Conservation (phyloP, 2,329 filamentous ascomycete species). For the Dactylellina leptospora region DNA sequence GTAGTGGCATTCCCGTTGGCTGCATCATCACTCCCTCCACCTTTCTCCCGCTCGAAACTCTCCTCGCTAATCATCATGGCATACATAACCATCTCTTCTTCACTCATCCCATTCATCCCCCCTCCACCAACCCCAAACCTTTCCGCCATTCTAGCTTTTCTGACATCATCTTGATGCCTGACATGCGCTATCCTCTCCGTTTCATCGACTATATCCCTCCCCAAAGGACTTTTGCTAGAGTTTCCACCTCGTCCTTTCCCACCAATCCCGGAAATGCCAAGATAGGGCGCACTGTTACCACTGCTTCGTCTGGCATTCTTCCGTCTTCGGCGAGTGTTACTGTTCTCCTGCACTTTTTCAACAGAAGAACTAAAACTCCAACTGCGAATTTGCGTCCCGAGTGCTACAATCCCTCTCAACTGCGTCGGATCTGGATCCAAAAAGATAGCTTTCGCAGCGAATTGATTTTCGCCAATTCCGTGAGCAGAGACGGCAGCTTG, state of each 20-base stretch:
- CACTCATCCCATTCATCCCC: conserved; percentile 66
- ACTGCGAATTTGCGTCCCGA: conserved; percentile 86
- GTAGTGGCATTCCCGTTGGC: conserved; percentile 21
- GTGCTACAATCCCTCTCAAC: conserved; percentile 83
- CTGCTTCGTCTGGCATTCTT: conserved; percentile 61
- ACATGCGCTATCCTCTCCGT: conserved; percentile 71
- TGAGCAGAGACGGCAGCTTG: conserved; percentile 67
- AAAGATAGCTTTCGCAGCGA: conserved; percentile 81
- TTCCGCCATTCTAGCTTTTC: conserved; percentile 75
- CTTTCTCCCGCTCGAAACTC: conserved; percentile 66
- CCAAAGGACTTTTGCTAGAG: conserved; percentile 73
- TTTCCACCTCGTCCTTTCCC: conserved; percentile 66
- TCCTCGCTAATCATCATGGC: conserved; percentile 74
- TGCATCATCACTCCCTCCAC: conserved; percentile 62
- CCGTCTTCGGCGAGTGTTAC: conserved; percentile 63
- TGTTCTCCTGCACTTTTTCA: conserved; percentile 74
- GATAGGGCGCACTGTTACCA: conserved; percentile 56
- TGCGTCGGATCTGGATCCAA: conserved; percentile 87
- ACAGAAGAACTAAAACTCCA: conserved; percentile 90
- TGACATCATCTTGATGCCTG: conserved; percentile 64
- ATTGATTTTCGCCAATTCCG: conserved; percentile 77
- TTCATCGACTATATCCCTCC: conserved; percentile 87
- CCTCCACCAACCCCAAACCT: conserved; percentile 83
- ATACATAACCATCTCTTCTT: conserved; percentile 72
- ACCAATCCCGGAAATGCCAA: not conserved